Conservation (phyloP, 352 stramenopile species). For the Pythium periplocum region DNA sequence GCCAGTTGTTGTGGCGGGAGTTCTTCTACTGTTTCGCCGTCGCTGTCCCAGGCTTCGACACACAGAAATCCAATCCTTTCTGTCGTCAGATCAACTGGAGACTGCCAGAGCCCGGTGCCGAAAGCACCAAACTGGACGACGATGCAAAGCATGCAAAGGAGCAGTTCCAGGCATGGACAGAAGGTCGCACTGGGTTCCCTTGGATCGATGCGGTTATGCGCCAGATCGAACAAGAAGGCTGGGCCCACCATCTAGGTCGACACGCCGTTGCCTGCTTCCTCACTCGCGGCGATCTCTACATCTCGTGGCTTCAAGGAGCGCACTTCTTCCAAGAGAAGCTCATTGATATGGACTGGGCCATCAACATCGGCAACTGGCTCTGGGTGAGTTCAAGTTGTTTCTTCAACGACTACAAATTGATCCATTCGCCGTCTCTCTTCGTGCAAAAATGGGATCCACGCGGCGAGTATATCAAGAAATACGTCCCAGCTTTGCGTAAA, state of each 20-base stretch:
- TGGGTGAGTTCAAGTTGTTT: slow-evolving; percentile 94
- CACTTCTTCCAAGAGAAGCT: slow-evolving; percentile 90
- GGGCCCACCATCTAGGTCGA: slow-evolving; percentile 75
- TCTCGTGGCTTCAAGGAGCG: slow-evolving; percentile 90
- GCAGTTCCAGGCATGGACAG: slow-evolving; percentile 84
- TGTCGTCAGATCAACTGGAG: slow-evolving; percentile 79
- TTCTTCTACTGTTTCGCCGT: slow-evolving; percentile 87
- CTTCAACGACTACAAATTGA: slow-evolving; percentile 95
- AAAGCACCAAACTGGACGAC: slow-evolving; percentile 12
- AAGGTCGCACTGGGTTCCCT: slow-evolving; percentile 93
- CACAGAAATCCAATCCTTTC: slow-evolving; percentile 87
- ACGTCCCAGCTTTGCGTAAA: slow-evolving; percentile 85
- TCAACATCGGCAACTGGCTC: slow-evolving; percentile 98
- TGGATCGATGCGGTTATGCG: slow-evolving; percentile 97
- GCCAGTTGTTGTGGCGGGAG: slow-evolving; percentile 95
- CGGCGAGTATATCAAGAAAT: slow-evolving; percentile 89
- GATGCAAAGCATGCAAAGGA: slow-evolving; percentile 46
- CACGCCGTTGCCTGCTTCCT: slow-evolving; percentile 96
- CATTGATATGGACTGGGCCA: slow-evolving; percentile 93
- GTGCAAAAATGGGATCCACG: slow-evolving; percentile 92
- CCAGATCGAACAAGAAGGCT: slow-evolving; percentile 87
- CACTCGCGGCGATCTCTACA: slow-evolving; percentile 93
- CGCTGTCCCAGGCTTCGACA: slow-evolving; percentile 74
- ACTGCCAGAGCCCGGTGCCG: slow-evolving; percentile 21
- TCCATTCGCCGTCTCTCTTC: slow-evolving; percentile 90